Percentiles rank a stretch among this genome's conserved stretches.
phyloP scores from a whole-genome alignment of 352 stramenopile genomes.

The Thraustotheca clavata region DNA sequence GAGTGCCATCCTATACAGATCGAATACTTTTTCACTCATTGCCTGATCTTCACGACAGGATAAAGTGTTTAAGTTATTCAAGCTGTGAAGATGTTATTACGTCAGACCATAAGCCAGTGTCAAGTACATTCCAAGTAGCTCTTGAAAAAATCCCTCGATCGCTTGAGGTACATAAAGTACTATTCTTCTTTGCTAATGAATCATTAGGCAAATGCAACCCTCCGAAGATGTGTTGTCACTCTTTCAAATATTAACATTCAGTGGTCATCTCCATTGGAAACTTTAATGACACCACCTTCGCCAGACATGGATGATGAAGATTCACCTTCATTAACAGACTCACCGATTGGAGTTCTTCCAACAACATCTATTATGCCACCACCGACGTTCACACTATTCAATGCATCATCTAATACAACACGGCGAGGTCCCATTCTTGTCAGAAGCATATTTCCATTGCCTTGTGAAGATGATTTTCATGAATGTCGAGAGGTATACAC shows the following conservation, averaged over 20 bases:
- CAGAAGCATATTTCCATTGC: constrained; percentile 45
- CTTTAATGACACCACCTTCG: neutral
- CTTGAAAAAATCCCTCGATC: neutral
- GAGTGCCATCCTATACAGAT: constrained; percentile 86
- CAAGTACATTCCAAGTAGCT: constrained; percentile 42
- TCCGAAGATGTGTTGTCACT: neutral
- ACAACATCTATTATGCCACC: neutral
- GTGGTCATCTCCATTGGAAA: neutral
- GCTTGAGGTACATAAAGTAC: neutral
- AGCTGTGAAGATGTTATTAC: constrained; percentile 64
- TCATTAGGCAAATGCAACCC: neutral
- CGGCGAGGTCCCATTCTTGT: neutral
- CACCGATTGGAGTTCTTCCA: neutral
- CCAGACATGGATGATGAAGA: neutral
- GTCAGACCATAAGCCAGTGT: constrained; percentile 80
- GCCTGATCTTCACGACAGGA: constrained; percentile 32
- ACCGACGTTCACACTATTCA: neutral
- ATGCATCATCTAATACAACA: neutral
- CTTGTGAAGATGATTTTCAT: constrained; percentile 66
- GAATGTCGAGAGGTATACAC: constrained; percentile 67
- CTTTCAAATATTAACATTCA: neutral
- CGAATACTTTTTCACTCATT: constrained; percentile 74
- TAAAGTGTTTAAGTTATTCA: constrained; percentile 60
- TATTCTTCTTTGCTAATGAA: neutral
- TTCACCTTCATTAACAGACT: neutral